phyloP scores from a whole-genome alignment of 371 early-diverging fungal species.

The Mortierella sp. region DNA sequence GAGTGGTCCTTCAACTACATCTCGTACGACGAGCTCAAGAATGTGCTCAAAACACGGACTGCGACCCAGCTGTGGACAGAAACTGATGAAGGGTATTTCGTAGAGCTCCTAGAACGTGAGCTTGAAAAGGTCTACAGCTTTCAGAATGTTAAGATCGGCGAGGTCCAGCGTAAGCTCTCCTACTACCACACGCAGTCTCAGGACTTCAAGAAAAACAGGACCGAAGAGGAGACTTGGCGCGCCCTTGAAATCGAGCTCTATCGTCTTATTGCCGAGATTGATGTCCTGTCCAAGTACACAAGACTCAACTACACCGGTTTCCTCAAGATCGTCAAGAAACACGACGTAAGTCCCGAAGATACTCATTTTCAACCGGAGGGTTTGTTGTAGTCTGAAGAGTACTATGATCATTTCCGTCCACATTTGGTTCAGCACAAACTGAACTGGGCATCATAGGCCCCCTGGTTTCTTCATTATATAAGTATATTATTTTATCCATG shows the following conservation, averaged over 20 bases:
- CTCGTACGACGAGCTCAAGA: constrained; percentile 88
- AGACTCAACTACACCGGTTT: constrained; percentile 98
- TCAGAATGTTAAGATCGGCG: constrained; percentile 90
- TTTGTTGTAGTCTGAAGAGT: no score
- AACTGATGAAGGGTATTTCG: constrained; percentile 88
- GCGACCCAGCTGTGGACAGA: constrained; percentile 64
- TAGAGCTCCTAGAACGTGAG: constrained; percentile 89
- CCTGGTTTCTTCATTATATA: no score
- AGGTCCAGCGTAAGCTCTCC: constrained; percentile 85
- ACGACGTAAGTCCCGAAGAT: constrained; percentile 78
- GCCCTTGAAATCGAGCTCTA: constrained; percentile 86
- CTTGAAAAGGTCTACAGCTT: constrained; percentile 94
- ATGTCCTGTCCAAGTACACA: constrained; percentile 94
- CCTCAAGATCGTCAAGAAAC: constrained; percentile 97
- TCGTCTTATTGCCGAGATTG: constrained; percentile 90
- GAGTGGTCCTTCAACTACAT: constrained; percentile 94
- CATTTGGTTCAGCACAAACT: no score
- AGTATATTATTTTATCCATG: no score
- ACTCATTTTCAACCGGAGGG: no score
- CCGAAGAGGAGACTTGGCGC: constrained; percentile 67
- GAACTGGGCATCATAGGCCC: no score
- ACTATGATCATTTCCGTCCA: neutral
- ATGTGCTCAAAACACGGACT: constrained; percentile 73
- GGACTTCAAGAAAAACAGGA: constrained; percentile 72
- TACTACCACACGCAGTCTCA: constrained; percentile 74